Conservation (phyloP, 352 stramenopile species). For the Hyaloperonospora brassicae region DNA sequence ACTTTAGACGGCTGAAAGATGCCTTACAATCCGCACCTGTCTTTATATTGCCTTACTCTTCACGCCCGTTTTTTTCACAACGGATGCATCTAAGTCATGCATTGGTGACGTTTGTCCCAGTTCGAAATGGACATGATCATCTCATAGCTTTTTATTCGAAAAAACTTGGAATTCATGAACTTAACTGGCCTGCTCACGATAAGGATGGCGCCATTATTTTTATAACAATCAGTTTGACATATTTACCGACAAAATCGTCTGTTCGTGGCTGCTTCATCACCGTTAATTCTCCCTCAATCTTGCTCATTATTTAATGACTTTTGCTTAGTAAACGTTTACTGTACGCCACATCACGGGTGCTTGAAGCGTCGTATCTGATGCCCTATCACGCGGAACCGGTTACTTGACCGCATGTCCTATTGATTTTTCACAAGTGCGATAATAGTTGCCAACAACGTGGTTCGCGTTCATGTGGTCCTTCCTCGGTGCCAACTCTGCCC, state of each 20-base stretch:
- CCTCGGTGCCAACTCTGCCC: not conserved
- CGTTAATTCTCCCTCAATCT: conserved; percentile 1
- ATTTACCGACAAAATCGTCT: conserved; percentile 6
- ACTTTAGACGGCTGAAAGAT: conserved; percentile 1
- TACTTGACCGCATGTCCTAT: not conserved
- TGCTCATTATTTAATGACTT: not conserved
- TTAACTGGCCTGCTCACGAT: not conserved
- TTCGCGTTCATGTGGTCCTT: not conserved
- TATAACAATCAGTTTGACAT: conserved; percentile 5
- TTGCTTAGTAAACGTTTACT: conserved; percentile 2
- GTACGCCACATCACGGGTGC: not conserved
- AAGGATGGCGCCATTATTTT: conserved; percentile 14
- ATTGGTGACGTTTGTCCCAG: conserved; percentile 2
- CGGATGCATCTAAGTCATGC: not conserved
- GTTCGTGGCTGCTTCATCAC: conserved; percentile 3
- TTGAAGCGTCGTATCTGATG: conserved; percentile 3
- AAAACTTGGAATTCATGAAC: not conserved
- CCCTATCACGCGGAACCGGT: conserved; percentile 1
- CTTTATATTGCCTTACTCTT: not conserved
- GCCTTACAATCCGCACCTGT: not conserved
- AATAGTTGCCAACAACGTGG: not conserved
- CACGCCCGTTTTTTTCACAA: conserved; percentile 1
- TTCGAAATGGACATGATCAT: conserved; percentile 1
- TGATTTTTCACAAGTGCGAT: not conserved
- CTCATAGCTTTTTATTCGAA: conserved; percentile 2